phyloP scores from a whole-genome alignment of 2,329 filamentous ascomycete species.

The Scedosporium apiospermum region DNA sequence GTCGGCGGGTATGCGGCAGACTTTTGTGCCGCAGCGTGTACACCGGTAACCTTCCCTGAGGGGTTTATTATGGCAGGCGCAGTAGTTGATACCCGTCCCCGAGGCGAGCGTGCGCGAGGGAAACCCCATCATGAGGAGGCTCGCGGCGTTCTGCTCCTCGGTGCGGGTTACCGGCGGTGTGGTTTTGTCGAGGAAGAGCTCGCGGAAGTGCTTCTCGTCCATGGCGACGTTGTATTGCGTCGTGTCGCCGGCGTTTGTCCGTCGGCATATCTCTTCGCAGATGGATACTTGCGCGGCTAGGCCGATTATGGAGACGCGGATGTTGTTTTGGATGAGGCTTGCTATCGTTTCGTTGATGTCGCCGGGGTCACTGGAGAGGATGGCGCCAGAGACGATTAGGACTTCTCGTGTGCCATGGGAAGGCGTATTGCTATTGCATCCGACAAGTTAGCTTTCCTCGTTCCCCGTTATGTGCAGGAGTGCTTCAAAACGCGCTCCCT shows the following conservation, averaged over 20 bases:
- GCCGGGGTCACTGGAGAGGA: slow-evolving; percentile 83
- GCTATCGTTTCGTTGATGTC: slow-evolving; percentile 89
- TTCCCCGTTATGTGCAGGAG: not conserved
- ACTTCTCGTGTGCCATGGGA: slow-evolving; percentile 90
- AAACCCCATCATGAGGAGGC: slow-evolving; percentile 95
- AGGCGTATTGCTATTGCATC: slow-evolving; percentile 61
- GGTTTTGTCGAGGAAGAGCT: slow-evolving; percentile 80
- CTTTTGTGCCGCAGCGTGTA: slow-evolving; percentile 78
- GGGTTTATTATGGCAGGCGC: slow-evolving; percentile 81
- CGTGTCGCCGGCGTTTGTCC: slow-evolving; percentile 74
- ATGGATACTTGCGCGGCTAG: slow-evolving; percentile 87
- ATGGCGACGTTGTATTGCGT: slow-evolving; percentile 74
- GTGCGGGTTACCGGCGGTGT: slow-evolving; percentile 79
- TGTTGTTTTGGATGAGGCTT: slow-evolving; percentile 68
- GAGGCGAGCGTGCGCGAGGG: slow-evolving; percentile 74
- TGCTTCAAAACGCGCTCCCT: too few species aligned
- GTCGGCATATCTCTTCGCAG: slow-evolving; percentile 78
- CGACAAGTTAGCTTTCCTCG: slow-evolving; percentile 2
- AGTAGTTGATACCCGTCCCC: slow-evolving; percentile 58
- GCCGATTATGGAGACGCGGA: slow-evolving; percentile 82
- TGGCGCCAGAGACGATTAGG: slow-evolving; percentile 81
- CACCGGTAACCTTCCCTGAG: slow-evolving; percentile 81
- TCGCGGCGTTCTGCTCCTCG: slow-evolving; percentile 45
- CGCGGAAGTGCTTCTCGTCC: slow-evolving; percentile 67
- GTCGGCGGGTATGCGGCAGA: slow-evolving; percentile 81